A percentile compares a stretch with the other conserved stretches of the same genome.
phyloP scores from a whole-genome alignment of 257 asterid genomes.

The Phtheirospermum japonicum region DNA sequence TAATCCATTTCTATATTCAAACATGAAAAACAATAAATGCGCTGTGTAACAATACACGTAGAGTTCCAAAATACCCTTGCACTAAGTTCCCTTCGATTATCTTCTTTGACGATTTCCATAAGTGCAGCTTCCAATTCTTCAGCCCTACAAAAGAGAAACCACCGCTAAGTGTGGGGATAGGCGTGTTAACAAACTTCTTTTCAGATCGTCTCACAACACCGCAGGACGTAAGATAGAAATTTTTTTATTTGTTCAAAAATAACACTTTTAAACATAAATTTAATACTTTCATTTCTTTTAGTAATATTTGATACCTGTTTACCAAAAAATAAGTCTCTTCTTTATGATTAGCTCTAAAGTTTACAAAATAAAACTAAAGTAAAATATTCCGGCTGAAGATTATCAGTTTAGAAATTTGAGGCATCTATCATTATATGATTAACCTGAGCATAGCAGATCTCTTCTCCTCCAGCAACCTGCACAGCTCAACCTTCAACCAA shows the following conservation, averaged over 20 bases:
- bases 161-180: background rate
- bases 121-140: conserved; percentile 93
- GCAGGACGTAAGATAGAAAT: too few species aligned
- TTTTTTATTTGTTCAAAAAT: too few species aligned
- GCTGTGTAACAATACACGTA: conserved; percentile 15
- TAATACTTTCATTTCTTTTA: too few species aligned
- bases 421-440: conserved; percentile 22
- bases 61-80: conserved; percentile 59
- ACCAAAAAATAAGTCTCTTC: background rate
- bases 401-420: conserved; percentile 9
- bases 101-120: conserved; percentile 81
- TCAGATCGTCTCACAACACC: background rate
- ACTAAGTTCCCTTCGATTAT: conserved; percentile 76
- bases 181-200: background rate
- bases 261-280: too few species aligned
- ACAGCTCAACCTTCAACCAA: conserved; percentile 86
- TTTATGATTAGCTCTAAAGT: conserved; percentile 13
- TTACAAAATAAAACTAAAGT: background rate
- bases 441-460: conserved; percentile 79
- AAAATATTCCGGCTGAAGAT: background rate
- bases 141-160: conserved; percentile 47
- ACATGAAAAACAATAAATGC: background rate
- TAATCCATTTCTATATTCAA: background rate
- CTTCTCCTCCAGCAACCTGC: conserved; percentile 80
- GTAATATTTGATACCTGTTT: too few species aligned